phyloP scores from a whole-genome alignment of 2,329 filamentous ascomycete genomes.

The Apiospora arundinis region DNA sequence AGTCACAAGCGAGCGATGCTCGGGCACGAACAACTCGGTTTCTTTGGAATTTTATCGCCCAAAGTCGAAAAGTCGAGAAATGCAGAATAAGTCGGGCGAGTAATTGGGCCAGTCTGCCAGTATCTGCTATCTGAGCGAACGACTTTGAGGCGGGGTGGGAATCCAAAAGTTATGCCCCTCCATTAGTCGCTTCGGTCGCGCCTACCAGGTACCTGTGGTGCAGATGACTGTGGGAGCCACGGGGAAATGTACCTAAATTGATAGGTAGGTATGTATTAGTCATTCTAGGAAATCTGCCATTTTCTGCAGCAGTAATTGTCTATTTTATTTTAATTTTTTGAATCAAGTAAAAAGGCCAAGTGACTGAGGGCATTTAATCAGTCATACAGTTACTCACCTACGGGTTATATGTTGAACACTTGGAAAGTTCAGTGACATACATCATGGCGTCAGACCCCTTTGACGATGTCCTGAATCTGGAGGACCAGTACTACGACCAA shows the following conservation, averaged over 20 bases:
- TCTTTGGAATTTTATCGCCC: background rate
- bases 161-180: conserved; percentile 10
- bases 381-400: background rate
- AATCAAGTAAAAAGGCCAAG: background rate
- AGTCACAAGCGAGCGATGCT: conserved; percentile 1
- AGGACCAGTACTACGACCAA: conserved; percentile 78
- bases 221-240: too few relatives aligned
- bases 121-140: background rate
- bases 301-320: background rate
- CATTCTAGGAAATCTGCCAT: background rate
- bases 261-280: background rate
- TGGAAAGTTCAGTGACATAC: background rate
- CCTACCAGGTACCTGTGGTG: background rate
- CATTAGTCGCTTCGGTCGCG: background rate
- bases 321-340: background rate
- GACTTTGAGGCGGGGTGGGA: background rate
- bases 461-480: conserved; percentile 64
- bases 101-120: background rate
- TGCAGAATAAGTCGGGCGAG: conserved; percentile 9
- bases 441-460: conserved; percentile 52
- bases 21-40: background rate
- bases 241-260: background rate
- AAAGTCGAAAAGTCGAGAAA: background rate
- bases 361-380: too few relatives aligned
- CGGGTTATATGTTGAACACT: background rate